Evolutionary conservation across 2,329 filamentous ascomycete species (phyloP), one percentile per base, ranked within the genome.

Genomic region (Botrytis medusae): DNA sequence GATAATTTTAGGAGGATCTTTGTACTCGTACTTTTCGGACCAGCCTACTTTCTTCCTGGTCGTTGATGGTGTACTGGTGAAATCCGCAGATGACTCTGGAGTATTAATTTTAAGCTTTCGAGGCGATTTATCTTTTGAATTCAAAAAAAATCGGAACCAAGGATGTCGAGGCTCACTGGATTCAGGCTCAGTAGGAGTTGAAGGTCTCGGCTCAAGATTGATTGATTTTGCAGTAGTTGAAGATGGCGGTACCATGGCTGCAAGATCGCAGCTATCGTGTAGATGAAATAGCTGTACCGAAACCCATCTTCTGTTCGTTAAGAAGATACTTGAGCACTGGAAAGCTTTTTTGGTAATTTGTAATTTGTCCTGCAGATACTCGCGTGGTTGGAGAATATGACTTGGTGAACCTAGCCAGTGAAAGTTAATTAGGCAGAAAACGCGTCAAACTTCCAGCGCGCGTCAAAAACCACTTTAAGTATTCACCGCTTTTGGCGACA

Each of bases 1-100:
- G 22, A 73, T 73, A 32, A 72, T 64, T 48, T 64, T 74, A 62
- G 83, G 84, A 51, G 84, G 81, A 74, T 86, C 87, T 79, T 86
- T 86, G 77, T 87, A 87, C 63, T 86, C 86, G 20, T 86, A 84
- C 81, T 84, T 87, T 78, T 87, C 86, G 29, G 88, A 89, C 81
- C 91, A 90, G 74, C 86, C 88, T 76, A 93, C 91, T 82, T 91
- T 91, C 74, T 81, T 82, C 57, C 78, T 76, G 80, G 81, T 83
- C 75, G 68, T 73, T 29, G 76, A 75, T 37, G 71, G 69, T 18
- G 71, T 60, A 32, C 64, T 74, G 5, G 75, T 73, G 74, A 79
- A 80, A 79, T 78, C 83, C 63, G 83, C 81, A 42, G 82, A 81
- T 14, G 81, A 82, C 25, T 76, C 73, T 10, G 79, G 79, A 14